A percentile compares a stretch with the other conserved stretches of the same genome.
These are phyloP conservation scores for Hibiscus trionum DNA, from an alignment of 345 rosid species.

Conservation along the genomic window DNA sequence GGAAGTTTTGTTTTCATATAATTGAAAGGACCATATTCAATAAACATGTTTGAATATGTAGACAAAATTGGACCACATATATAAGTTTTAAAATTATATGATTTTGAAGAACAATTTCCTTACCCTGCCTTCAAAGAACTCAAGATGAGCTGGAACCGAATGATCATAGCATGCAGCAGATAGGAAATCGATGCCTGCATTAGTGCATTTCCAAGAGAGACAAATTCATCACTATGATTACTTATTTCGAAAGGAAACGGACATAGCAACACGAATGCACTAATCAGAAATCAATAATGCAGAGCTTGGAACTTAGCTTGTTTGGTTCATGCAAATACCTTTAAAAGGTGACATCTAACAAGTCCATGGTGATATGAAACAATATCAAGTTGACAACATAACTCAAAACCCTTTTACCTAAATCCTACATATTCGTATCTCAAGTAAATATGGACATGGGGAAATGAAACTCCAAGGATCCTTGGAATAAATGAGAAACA, in stretches of 20 bases:
- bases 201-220: neutral
- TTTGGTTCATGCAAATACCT: no score
- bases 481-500: neutral
- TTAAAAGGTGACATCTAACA: neutral
- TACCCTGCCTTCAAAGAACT: conserved; percentile 42
- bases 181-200: conserved; percentile 62
- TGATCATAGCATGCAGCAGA: conserved; percentile 60
- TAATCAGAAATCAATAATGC: neutral
- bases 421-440: neutral
- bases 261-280: conserved; percentile 15
- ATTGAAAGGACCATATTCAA: no score
- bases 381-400: no score
- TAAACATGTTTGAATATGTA: no score
- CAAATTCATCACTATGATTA: neutral
- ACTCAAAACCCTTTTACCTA: neutral
- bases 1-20: no score
- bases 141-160: conserved; percentile 34
- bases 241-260: neutral
- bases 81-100: neutral
- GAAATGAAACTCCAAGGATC: neutral
- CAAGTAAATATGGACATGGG: no score
- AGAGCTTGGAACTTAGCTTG: neutral
- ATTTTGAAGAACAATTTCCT: conserved; percentile 3
- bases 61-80: neutral
- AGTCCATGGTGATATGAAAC: neutral